A percentile compares a stretch with the other conserved stretches of the same genome.
Evolutionary conservation across 1,284 basidiomycete species (phyloP).

Genomic region (Vanrija humicola): DNA sequence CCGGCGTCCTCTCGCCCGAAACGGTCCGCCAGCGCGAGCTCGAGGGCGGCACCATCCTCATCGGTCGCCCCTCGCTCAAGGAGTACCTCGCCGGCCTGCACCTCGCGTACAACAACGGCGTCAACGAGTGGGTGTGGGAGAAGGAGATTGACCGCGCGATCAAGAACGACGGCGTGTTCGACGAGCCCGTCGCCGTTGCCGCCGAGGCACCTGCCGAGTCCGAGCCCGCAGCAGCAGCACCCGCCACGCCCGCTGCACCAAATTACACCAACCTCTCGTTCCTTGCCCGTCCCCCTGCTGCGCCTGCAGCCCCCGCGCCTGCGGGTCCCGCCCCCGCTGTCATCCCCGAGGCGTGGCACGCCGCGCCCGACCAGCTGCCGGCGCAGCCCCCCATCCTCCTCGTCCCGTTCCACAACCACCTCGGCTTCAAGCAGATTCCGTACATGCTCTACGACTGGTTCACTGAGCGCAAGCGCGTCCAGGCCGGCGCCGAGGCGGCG

Average conservation of each 20-base stretch:
- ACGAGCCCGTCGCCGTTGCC: constrained; percentile 53
- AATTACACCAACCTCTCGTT: constrained; percentile 18
- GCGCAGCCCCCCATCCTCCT: constrained; percentile 78
- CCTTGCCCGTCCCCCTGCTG: constrained; percentile 30
- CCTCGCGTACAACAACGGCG: constrained; percentile 75
- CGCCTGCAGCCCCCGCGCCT: constrained; percentile 2
- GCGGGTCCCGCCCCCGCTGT: constrained; percentile 22
- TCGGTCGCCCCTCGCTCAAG: constrained; percentile 90
- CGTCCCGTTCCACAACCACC: constrained; percentile 78
- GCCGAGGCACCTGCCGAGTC: constrained; percentile 17
- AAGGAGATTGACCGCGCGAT: constrained; percentile 68
- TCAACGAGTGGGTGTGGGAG: constrained; percentile 68
- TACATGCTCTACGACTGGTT: constrained; percentile 89
- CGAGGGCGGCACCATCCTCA: constrained; percentile 75
- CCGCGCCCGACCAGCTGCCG: constrained; percentile 62
- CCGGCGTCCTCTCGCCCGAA: constrained; percentile 58
- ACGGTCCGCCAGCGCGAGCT: constrained; percentile 62
- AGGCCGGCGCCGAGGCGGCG: constrained; percentile 73
- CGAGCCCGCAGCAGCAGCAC: constrained; percentile 1
- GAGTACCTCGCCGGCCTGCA: constrained; percentile 87
- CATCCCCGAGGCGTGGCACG: constrained; percentile 47
- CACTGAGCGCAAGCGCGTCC: constrained; percentile 77
- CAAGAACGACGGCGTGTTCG: constrained; percentile 70
- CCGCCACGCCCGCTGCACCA: constrained; percentile 11
- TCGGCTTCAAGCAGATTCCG: constrained; percentile 84